A percentile compares a stretch with the other conserved stretches of the same genome.
Conservation (phyloP, 2,329 filamentous ascomycete genomes). For the Sporothrix dimorphospora region DNA sequence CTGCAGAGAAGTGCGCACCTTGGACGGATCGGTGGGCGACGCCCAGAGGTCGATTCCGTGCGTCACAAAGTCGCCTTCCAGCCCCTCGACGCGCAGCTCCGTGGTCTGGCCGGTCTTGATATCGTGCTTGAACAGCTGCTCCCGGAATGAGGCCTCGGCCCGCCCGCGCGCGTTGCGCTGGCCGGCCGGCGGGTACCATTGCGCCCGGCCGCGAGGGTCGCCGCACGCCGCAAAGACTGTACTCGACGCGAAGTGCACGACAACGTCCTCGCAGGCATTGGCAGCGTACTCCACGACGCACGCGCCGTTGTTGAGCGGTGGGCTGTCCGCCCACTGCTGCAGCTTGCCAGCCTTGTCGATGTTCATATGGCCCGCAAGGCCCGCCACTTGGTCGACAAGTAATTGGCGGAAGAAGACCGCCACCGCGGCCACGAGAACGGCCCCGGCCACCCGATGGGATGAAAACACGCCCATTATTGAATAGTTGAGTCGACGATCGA, state of each 20-base stretch:
- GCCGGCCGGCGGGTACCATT: slow-evolving; percentile 17
- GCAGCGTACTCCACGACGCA: neutral
- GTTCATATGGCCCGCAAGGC: neutral
- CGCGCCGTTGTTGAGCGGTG: slow-evolving; percentile 16
- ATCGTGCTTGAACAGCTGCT: slow-evolving; percentile 24
- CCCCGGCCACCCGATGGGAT: neutral
- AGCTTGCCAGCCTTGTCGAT: slow-evolving; percentile 14
- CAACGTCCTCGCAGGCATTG: slow-evolving; percentile 20
- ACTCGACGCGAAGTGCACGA: slow-evolving; percentile 9
- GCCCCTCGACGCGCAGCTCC: neutral
- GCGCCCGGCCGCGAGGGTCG: neutral
- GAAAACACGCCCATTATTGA: neutral
- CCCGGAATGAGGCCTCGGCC: slow-evolving; percentile 4
- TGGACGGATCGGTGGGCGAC: neutral
- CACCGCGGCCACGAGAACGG: neutral
- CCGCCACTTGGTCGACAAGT: neutral
- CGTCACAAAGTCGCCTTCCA: slow-evolving; percentile 17
- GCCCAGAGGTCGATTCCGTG: slow-evolving; percentile 11
- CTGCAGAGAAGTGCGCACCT: neutral
- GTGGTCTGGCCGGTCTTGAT: neutral
- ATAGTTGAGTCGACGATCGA: neutral
- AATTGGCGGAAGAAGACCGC: neutral
- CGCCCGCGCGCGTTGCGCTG: neutral
- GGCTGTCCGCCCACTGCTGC: slow-evolving; percentile 3
- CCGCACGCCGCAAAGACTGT: slow-evolving; percentile 20